phyloP scores from a whole-genome alignment of 441 rosid genomes.

The Erodium texanum region DNA sequence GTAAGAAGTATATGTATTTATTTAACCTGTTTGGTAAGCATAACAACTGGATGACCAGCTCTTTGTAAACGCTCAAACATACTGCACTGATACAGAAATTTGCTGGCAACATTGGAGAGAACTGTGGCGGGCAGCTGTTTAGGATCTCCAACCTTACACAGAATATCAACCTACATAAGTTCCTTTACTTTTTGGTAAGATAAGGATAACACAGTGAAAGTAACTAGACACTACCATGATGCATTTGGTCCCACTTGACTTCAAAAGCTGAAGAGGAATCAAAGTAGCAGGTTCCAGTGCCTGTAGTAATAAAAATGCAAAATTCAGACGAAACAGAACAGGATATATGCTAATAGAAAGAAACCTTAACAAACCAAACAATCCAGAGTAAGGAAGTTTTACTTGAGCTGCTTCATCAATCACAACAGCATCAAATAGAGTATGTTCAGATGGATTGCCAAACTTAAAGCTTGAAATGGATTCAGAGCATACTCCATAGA shows the following conservation, averaged over 20 bases:
- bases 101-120: constrained; percentile 92
- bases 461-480: constrained; percentile 60
- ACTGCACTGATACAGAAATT: constrained; percentile 82
- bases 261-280: constrained; percentile 93
- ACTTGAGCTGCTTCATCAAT: constrained; percentile 99
- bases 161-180: constrained; percentile 18
- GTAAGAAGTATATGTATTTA: constrained; percentile 10
- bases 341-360: constrained; percentile 11
- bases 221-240: constrained; percentile 62
- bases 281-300: constrained; percentile 98
- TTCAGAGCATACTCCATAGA: constrained; percentile 86
- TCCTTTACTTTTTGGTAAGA: constrained; percentile 2
- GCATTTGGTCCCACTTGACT: constrained; percentile 79
- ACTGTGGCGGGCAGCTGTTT: constrained; percentile 99
- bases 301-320: constrained; percentile 35
- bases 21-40: constrained; percentile 91
- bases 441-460: constrained; percentile 66
- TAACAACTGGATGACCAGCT: constrained; percentile 88
- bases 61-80: constrained; percentile 98
- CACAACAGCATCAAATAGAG: constrained; percentile 87
- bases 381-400: constrained; percentile 20
- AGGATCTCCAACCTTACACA: constrained; percentile 90
- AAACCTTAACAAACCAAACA: constrained; percentile 16
- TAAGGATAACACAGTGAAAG: constrained; percentile 6
- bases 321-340: constrained; percentile 18